phyloP scores from a whole-genome alignment of 2,329 filamentous ascomycete species.

The Didymella arachidicola region DNA sequence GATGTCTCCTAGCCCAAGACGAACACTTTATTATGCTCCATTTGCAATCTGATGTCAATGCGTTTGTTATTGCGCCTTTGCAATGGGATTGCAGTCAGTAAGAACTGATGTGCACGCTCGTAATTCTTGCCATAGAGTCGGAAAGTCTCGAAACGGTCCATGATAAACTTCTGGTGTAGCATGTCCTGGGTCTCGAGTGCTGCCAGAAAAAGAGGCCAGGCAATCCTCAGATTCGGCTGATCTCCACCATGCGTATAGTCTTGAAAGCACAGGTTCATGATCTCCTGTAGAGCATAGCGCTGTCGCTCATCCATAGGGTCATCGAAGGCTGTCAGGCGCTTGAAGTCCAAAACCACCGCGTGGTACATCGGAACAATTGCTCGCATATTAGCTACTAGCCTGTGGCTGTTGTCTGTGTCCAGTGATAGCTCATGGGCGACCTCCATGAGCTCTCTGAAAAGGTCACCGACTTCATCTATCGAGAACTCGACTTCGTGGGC shows the following conservation, averaged over 20 bases:
- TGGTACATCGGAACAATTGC: slow-evolving; percentile 49
- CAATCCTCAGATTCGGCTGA: slow-evolving; percentile 43
- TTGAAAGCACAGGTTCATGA: slow-evolving; percentile 48
- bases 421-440: slow-evolving; percentile 23
- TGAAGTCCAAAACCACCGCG: slow-evolving; percentile 45
- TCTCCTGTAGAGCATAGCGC: slow-evolving; percentile 23
- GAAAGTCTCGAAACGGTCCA: slow-evolving; percentile 43
- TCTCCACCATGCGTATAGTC: slow-evolving; percentile 46
- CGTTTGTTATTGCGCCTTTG: slow-evolving; percentile 28
- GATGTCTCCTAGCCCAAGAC: slow-evolving; percentile 11
- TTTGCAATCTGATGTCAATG: slow-evolving; percentile 16
- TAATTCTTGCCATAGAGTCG: slow-evolving; percentile 46
- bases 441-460: slow-evolving; percentile 26
- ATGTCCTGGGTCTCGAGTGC: slow-evolving; percentile 48
- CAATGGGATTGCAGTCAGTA: slow-evolving; percentile 32
- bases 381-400: slow-evolving; percentile 48
- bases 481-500: slow-evolving; percentile 22
- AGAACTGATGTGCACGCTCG: slow-evolving; percentile 40
- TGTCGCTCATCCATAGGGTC: slow-evolving; percentile 17
- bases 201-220: slow-evolving; percentile 50
- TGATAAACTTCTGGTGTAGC: slow-evolving; percentile 47
- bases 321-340: slow-evolving; percentile 28
- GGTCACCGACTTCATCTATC: slow-evolving; percentile 28
- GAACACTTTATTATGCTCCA: slow-evolving; percentile 16
- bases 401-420: slow-evolving; percentile 33